Evolutionary conservation across 2,329 filamentous ascomycete genomes (phyloP), one percentile per base, ranked within the genome.

Genomic region (Apiospora marii): DNA sequence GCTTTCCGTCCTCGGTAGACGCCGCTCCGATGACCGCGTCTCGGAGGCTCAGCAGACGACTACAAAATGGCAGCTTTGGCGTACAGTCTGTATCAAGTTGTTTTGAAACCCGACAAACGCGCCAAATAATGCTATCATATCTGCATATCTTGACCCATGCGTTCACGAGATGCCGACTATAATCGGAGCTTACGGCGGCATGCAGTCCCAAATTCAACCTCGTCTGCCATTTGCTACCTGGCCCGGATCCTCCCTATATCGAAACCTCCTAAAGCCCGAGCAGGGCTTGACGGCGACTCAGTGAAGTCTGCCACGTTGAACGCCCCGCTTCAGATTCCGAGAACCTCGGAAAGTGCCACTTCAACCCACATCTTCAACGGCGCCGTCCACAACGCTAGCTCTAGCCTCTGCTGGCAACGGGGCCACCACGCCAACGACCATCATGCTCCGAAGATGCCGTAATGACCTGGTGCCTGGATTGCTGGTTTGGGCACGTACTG

Each of bases 321-420:
- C 6, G 14, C 14, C 16, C 53, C 53, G 53, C 53, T 34, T 61
- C 30, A 30, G 22, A 16, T 37, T 22, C 30, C 27, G 34, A 61
- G 53, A 19, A 22, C 30, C 53, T 61, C 51, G 53, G 53, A 30
- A 61, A 61, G 53, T 37, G 53, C 53, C 53, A 61, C 34, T 22
- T 34, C 53, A 61, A 22, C 53, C 53, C 53, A 61, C 53, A 53
- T 30, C 53, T 37, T 37, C 53, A 19, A 34, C 58, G 34, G 53
- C 34, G 34, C 58, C 58, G 58, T n/a, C 34, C 8, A 37, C 34
- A 7, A 37, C 58, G 58, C 58, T 64, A 64, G 30, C 13, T 41
- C 19, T 41, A 49, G 34, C 19, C 34, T 64, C 58, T 64, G 12
- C 58, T 34, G 37, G 37, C 37, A 41, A 41, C 37, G 10, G 34